phyloP scores from a whole-genome alignment of 495 filamentous ascomycete species.

The Thermothielavioides terrestris region DNA sequence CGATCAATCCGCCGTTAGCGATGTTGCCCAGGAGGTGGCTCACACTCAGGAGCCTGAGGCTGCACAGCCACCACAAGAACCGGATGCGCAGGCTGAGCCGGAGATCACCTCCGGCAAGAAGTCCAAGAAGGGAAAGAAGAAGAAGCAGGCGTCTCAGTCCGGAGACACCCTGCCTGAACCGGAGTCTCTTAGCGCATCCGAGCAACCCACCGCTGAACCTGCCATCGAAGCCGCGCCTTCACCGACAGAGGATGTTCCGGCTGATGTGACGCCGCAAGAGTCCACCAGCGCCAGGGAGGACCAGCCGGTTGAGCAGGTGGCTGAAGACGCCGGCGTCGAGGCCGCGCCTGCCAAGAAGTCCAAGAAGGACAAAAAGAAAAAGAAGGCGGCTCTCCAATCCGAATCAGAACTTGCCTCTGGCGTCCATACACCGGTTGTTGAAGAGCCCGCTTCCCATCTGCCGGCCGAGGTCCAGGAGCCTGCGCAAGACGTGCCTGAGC shows the following conservation, averaged over 20 bases:
- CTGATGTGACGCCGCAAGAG: neutral
- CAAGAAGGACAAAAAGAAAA: slow-evolving; percentile 30
- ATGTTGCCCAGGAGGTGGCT: neutral
- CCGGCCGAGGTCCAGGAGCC: neutral
- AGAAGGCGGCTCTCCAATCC: slow-evolving; percentile 16
- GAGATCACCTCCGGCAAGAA: slow-evolving; percentile 14
- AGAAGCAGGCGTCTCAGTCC: slow-evolving; percentile 10
- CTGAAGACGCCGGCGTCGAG: neutral
- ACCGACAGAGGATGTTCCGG: neutral
- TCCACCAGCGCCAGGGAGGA: neutral
- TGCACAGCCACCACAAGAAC: neutral
- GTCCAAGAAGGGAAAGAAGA: slow-evolving; percentile 24
- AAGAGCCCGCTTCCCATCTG: neutral
- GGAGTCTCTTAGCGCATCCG: neutral
- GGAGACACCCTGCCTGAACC: neutral
- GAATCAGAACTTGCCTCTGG: slow-evolving; percentile 14
- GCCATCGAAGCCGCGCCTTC: neutral
- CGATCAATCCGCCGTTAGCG: neutral
- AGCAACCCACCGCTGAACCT: slow-evolving; percentile 1
- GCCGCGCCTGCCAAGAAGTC: slow-evolving; percentile 12
- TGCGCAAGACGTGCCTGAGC: neutral
- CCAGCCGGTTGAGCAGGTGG: neutral
- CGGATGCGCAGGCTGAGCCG: neutral
- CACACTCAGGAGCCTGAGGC: neutral
- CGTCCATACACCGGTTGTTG: slow-evolving; percentile 1